These are phyloP conservation scores for Pseudogymnoascus verrucosus DNA, from an alignment of 2,329 filamentous ascomycete species.

Conservation along the genomic window DNA sequence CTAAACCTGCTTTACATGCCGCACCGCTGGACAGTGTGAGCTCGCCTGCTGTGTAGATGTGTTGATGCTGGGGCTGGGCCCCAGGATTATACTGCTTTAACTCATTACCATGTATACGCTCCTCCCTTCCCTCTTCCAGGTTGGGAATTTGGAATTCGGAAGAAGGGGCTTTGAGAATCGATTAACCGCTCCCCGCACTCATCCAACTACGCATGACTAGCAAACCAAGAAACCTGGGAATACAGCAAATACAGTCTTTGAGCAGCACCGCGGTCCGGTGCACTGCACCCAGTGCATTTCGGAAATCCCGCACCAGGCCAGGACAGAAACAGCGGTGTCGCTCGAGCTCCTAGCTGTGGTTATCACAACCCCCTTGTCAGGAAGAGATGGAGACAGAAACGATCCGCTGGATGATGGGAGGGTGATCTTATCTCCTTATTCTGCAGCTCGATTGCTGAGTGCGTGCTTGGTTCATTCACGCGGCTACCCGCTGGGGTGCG, in stretches of 20 bases:
- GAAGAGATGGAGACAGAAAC: background rate
- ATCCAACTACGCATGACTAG: too few relatives aligned
- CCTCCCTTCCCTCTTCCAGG: background rate
- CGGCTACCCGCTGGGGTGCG: background rate
- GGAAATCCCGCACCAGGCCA: background rate
- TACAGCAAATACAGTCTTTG: background rate
- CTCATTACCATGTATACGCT: background rate
- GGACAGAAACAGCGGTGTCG: background rate
- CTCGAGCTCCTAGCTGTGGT: background rate
- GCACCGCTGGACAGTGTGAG: constrained; percentile 72
- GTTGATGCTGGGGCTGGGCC: background rate
- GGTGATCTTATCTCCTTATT: background rate
- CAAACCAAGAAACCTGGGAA: background rate
- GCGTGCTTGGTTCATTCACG: background rate
- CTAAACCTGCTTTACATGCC: constrained; percentile 77
- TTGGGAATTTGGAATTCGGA: background rate
- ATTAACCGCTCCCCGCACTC: too few relatives aligned
- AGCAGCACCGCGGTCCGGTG: background rate
- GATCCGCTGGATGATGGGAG: background rate
- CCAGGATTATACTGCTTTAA: background rate
- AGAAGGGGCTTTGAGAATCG: background rate
- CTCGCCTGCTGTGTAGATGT: constrained; percentile 26
- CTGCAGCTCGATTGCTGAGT: background rate
- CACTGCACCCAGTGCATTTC: background rate
- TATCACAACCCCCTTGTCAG: background rate